Base-by-base conservation (phyloP, 2,329 filamentous ascomycete genomes). In the Chrysoporthe austroafricana region DNA sequence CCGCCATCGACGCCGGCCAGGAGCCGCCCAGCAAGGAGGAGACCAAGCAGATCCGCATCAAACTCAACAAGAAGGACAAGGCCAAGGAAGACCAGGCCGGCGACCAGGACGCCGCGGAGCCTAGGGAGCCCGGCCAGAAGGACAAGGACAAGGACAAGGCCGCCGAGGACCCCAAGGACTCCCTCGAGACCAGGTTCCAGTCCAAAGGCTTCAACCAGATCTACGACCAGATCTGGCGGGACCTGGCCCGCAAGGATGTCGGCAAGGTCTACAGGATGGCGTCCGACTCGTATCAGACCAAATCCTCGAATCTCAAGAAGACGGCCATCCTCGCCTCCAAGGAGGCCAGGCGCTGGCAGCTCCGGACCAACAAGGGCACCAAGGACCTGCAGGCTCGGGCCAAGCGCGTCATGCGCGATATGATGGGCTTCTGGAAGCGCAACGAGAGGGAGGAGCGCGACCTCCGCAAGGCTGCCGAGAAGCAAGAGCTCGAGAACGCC, bases 341-440 rank as follows among this genome's bases (percentile, higher is more conserved):
- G 78, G 96, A 99, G 81, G 95, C 96, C 64, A 94, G 96, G 76
- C 87, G 96, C 75, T 99, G 96, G 96, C 96, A 99, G 79, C 88
- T 96, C 69, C 91, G 94, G 54, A 99, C 96, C 64, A 99, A 99
- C 84, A 98, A 99, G 85, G 96, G 94, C 76, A 96, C 92, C 78
- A 99, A 99, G 79, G 96, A 99, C 79, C 92, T 97, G 4, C 96
- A 98, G 77, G 96, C 96, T 54, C 90, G 96, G 60, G 96, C 96
- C 68, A 99, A 99, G 85, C 91, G 96, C 73, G 95, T 95, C 69
- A 99, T 99, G 96, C 90, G 96, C 77, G 96, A 99, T 81, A 99
- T 99, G 96, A 96, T 97, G 87, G 90, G 92, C 67, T 99, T 98
- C 86, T 99, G 96, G 96, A 98, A 98, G 81, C 91, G 95, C 67